phyloP scores from a whole-genome alignment of 2,329 filamentous ascomycete genomes.

The Pseudopyrenochaeta lycopersici region DNA sequence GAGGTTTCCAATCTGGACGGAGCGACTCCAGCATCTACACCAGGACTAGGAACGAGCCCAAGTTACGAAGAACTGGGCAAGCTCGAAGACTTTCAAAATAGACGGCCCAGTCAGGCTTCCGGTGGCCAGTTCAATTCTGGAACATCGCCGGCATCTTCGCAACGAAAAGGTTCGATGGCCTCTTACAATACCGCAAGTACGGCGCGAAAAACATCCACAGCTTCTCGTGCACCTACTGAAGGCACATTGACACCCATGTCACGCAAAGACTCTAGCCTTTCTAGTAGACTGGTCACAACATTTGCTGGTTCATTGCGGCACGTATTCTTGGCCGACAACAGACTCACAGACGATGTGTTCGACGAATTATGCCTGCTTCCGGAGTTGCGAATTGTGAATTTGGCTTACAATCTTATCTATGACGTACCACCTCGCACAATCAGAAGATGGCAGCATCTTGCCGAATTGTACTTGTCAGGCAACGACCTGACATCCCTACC shows the following conservation, averaged over 20 bases:
- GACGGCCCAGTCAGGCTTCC: slow-evolving; percentile 86
- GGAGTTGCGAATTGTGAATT: slow-evolving; percentile 86
- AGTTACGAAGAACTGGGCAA: slow-evolving; percentile 81
- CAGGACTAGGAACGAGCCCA: slow-evolving; percentile 60
- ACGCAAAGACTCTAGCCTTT: slow-evolving; percentile 90
- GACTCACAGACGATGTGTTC: slow-evolving; percentile 93
- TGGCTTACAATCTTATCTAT: slow-evolving; percentile 93
- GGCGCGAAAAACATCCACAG: slow-evolving; percentile 79
- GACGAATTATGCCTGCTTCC: slow-evolving; percentile 84
- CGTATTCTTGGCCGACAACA: slow-evolving; percentile 90
- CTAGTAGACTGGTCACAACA: slow-evolving; percentile 80
- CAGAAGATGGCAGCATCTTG: slow-evolving; percentile 86
- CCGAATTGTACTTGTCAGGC: slow-evolving; percentile 92
- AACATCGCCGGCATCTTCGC: slow-evolving; percentile 70
- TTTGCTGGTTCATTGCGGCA: slow-evolving; percentile 88
- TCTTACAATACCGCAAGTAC: slow-evolving; percentile 69
- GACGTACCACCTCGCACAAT: slow-evolving; percentile 91
- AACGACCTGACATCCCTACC: slow-evolving; percentile 93
- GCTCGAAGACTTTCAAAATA: slow-evolving; percentile 68
- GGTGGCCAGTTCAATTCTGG: slow-evolving; percentile 79
- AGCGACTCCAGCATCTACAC: slow-evolving; percentile 58
- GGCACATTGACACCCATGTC: slow-evolving; percentile 65
- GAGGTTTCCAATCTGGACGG: slow-evolving; percentile 45
- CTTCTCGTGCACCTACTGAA: slow-evolving; percentile 72
- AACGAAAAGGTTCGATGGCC: slow-evolving; percentile 83